Conservation (phyloP, 768 basidiomycete genomes). For the Collybia mongolica region DNA sequence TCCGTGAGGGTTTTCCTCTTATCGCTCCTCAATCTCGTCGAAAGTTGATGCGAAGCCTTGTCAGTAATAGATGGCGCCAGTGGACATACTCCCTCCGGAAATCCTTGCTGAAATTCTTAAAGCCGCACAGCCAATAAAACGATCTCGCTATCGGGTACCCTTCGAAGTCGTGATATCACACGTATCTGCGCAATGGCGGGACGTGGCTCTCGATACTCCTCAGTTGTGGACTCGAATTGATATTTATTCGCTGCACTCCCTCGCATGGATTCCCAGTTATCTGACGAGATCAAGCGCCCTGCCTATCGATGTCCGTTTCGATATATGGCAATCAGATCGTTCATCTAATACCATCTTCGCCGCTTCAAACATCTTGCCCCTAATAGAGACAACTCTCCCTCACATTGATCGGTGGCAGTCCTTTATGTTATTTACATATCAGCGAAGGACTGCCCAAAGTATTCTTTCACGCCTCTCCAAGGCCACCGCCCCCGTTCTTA, state of each 20-base stretch:
- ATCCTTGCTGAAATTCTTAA: conserved; percentile 27
- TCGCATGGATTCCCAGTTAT: conserved; percentile 22
- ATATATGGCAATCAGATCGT: conserved; percentile 27
- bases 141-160: conserved; percentile 21
- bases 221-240: conserved; percentile 38
- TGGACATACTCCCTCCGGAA: conserved; percentile 26
- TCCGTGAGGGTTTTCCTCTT: too few relatives aligned
- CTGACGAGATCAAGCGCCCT: conserved; percentile 26
- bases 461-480: conserved; percentile 20
- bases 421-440: conserved; percentile 23
- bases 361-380: conserved; percentile 8
- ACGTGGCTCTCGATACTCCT: conserved; percentile 30
- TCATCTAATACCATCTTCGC: background rate
- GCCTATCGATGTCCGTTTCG: conserved; percentile 27
- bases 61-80: background rate
- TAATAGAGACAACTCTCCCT: conserved; percentile 17
- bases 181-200: conserved; percentile 41
- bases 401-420: conserved; percentile 23
- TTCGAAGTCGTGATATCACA: conserved; percentile 39
- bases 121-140: conserved; percentile 18
- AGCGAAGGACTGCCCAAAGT: conserved; percentile 18
- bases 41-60: background rate
- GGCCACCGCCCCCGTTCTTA: conserved; percentile 21
- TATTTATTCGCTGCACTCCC: conserved; percentile 25
- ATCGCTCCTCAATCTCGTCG: too few relatives aligned